These are phyloP conservation scores for Euclidium syriacum DNA, from an alignment of 345 rosid species.

Conservation along the genomic window DNA sequence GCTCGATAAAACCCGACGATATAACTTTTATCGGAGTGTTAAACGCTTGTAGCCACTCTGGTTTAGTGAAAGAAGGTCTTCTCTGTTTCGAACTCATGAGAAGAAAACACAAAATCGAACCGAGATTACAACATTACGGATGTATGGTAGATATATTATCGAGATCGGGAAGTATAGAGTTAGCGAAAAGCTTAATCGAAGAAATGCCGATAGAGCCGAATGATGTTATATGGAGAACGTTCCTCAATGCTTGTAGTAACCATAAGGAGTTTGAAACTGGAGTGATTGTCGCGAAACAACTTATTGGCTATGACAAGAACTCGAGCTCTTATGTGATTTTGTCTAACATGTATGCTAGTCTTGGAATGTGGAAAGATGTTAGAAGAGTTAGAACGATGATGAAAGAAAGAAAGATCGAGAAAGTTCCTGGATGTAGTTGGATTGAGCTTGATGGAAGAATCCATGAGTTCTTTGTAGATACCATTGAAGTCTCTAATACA, in stretches of 20 bases:
- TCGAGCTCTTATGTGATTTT: constrained; percentile 46
- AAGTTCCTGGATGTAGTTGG: constrained; percentile 57
- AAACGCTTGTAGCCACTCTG: constrained; percentile 64
- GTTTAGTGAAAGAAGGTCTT: constrained; percentile 51
- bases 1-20: constrained; percentile 40
- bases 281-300: constrained; percentile 38
- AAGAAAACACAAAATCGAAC: constrained; percentile 37
- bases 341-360: constrained; percentile 48
- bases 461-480: constrained; percentile 46
- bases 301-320: constrained; percentile 37
- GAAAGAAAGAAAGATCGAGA: constrained; percentile 46
- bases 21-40: constrained; percentile 50
- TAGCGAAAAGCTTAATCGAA: constrained; percentile 43
- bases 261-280: constrained; percentile 45
- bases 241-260: constrained; percentile 48
- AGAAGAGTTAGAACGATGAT: constrained; percentile 42
- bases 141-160: constrained; percentile 50
- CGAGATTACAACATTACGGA: constrained; percentile 56
- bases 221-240: constrained; percentile 46
- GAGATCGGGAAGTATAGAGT: constrained; percentile 43
- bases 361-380: constrained; percentile 50
- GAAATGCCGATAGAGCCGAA: constrained; percentile 39
- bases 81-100: constrained; percentile 52
- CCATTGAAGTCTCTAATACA: constrained; percentile 16
- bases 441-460: constrained; percentile 46